Conservation (phyloP, 2,329 filamentous ascomycete genomes). For the Neofusicoccum sp. region DNA sequence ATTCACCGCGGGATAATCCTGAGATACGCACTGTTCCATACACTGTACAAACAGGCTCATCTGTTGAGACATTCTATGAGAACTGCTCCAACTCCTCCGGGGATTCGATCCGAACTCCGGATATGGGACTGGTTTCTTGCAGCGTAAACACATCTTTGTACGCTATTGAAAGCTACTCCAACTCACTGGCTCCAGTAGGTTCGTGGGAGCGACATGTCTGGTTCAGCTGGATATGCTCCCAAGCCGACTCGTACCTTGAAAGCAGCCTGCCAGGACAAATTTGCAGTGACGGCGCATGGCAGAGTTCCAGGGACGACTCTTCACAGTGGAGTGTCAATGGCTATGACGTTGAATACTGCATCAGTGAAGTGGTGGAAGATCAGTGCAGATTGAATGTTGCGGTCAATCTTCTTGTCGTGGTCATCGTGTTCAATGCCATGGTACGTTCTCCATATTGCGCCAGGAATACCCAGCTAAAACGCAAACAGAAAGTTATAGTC, state of each 20-base stretch:
- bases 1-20: not conserved
- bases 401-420: not conserved
- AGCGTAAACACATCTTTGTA: not conserved
- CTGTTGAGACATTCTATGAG: too few species aligned
- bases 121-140: not conserved
- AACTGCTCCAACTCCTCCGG: not conserved
- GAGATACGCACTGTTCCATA: not conserved
- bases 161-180: not conserved
- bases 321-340: not conserved
- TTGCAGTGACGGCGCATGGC: slow-evolving; percentile 19
- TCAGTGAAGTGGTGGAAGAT: not conserved
- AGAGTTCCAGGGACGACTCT: not conserved
- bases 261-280: not conserved
- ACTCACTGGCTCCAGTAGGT: slow-evolving; percentile 18
- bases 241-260: not conserved
- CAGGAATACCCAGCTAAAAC: too few species aligned
- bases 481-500: not conserved
- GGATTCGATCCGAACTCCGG: not conserved
- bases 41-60: not conserved
- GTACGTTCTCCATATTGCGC: not conserved
- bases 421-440: not conserved
- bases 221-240: slow-evolving; percentile 23
- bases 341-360: not conserved
- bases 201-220: slow-evolving; percentile 3
- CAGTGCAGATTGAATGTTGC: not conserved